Conservation (phyloP, 2,329 filamentous ascomycete genomes). For the Aspergillaceae sp. region DNA sequence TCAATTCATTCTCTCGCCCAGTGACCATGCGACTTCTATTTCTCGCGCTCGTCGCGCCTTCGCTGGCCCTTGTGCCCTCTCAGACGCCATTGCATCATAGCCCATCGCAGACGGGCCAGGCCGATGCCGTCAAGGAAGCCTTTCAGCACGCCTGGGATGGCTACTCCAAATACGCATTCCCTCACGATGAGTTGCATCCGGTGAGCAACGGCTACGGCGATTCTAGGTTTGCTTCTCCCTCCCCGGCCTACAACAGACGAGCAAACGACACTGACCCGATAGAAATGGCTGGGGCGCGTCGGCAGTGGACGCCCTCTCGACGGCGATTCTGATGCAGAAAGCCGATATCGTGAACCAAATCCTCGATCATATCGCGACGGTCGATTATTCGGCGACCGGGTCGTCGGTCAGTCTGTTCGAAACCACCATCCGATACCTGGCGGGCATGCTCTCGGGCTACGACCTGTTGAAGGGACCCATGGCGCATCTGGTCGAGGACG, state of each 20-base stretch:
- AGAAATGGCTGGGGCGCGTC: constrained; percentile 82
- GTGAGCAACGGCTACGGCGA: constrained; percentile 57
- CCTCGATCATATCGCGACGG: constrained; percentile 58
- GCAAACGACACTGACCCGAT: constrained; percentile 1
- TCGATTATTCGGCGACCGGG: constrained; percentile 60
- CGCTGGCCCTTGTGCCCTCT: constrained; percentile 12
- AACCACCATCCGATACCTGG: constrained; percentile 82
- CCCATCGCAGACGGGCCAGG: constrained; percentile 31
- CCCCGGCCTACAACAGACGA: neutral
- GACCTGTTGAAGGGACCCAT: constrained; percentile 61
- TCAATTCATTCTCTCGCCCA: neutral
- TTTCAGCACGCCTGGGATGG: constrained; percentile 65
- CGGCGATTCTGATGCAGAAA: constrained; percentile 68
- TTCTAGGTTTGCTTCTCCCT: constrained; percentile 50
- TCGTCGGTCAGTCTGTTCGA: constrained; percentile 70
- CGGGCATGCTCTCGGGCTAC: constrained; percentile 65
- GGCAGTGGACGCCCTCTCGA: constrained; percentile 70
- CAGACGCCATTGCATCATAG: constrained; percentile 7
- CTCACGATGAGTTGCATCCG: constrained; percentile 66
- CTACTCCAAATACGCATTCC: constrained; percentile 66
- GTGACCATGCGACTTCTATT: constrained; percentile 2
- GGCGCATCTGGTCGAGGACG: constrained; percentile 41
- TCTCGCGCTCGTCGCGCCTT: constrained; percentile 16
- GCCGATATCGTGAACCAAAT: constrained; percentile 60
- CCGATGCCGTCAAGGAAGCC: constrained; percentile 54